Evolutionary conservation across 2,329 filamentous ascomycete species (phyloP), one percentile per base, ranked within the genome.

Genomic region (Xylaria multiplex): DNA sequence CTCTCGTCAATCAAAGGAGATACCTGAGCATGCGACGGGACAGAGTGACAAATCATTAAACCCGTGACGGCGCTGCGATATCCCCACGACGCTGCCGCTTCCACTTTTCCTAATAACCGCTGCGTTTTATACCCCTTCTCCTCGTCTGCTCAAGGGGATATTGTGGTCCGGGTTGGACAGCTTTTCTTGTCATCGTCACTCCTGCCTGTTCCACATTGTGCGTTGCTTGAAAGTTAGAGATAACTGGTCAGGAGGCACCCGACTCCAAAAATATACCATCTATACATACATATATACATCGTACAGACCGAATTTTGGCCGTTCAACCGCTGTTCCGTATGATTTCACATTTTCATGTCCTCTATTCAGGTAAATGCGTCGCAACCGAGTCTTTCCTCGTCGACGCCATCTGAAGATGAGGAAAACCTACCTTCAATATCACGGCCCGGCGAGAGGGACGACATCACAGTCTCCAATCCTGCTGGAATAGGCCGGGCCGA

Each of bases 261-360:
- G 48, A 19, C 30, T 48, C 32, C 13, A 37, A 11, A 11, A 42
- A 14, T 16, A 65, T 22, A 24, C 32, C 52, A n/a, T 40, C 35
- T 16, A 42, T 42, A 27, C 19, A 56, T 48, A 16, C 52, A 27
- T 16, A 35, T 11, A 35, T 35, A 35, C 6, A 11, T 35, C n/a
- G 30, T 19, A 37, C 19, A 40, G 24, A 54, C n/a, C 13, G 6
- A n/a, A 8, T 49, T 46, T 9, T 24, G 6, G 40, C 42, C 19
- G 16, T 56, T 27, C 22, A 2, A 32, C 48, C 37, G 37, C 14
- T 45, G 19, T 40, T 3, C 45, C 59, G 48, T 61, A 62, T 68
- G 61, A 68, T 57, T 24, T 50, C 11, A 19, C 45, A 60, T 42
- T 63, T 72, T 72, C 74, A 77, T 77, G 74, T 75, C 75, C 66